Base-by-base conservation (phyloP, 331 rosid genomes). In the Quercus tomentella region DNA sequence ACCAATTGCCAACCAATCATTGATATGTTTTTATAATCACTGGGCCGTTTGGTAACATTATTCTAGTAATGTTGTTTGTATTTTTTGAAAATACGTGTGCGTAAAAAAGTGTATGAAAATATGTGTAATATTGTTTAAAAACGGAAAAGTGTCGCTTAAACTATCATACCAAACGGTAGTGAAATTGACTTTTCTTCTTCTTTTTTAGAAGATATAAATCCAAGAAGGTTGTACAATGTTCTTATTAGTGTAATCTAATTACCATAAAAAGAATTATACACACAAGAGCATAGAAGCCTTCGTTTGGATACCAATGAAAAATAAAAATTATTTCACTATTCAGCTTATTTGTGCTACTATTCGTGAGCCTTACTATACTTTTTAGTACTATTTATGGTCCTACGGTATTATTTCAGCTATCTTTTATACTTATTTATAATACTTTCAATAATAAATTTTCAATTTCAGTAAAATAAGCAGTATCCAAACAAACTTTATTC, bases 371-470 rank as follows among this genome's bases (percentile, higher is more conserved):
- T 0, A 35, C 0, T 6, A 0, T 6, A 35, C 0, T 35, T 35
- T 35, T 35, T 6, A 0, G 0, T 35, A 35, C 0, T 35, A 35
- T 35, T 35, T 0, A 35, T 0, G 2, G 0, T 0, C 0, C 0
- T 0, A 35, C 0, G 0, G 0, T 35, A 35, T 0, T 35, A 35
- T 35, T 35, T 35, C 0, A 35, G 0, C 0, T 35, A 35, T 6
- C 0, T 35, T 35, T 35, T 35, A 35, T 0, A 1, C 6, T 35
- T 6, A 35, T 6, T 0, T 6, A 35, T 0, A 1, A 35, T 35
- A 35, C 0, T 35, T 35, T 35, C 0, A 6, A 6, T 0, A 35
- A 35, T 35, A 6, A 35, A 35, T 1, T 7, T 35, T 35, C 0
- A 35, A 2, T 35, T 35, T 35, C 0, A 35, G 0, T 0, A 6